Base-by-base conservation (phyloP, 192 early-diverging fungal species). In the Martensiomyces pterosporus region DNA sequence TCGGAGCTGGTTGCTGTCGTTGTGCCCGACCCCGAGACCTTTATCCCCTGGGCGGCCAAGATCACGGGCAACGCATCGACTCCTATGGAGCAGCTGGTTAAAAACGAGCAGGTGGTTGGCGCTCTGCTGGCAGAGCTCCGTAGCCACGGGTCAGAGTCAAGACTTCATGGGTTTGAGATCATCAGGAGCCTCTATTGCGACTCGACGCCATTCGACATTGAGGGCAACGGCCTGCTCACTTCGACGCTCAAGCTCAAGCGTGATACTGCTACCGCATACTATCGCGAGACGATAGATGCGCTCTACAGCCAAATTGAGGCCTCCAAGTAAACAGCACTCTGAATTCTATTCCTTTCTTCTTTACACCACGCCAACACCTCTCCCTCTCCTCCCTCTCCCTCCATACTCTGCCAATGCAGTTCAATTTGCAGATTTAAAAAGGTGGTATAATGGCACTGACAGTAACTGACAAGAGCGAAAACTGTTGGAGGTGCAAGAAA, bases 221-320 rank as follows among this genome's bases (percentile, higher is more conserved):
- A 90, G 13, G 71, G 71, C 35, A 82, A 82, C 33, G 83, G 82
- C 37, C 58, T 93, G n/a, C 57, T 91, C 21, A 90, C 91, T 1
- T 88, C 89, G 7, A 87, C 89, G 0, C 85, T 90, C 74, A 93
- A 93, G 77, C 57, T 89, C 29, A 92, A 90, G 63, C 70, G 90
- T 46, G 77, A 82, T 40, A 69, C 79, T 39, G 80, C 79, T 9
- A 78, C 79, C 63, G 59, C 69, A 18, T 44, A 61, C 14, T 89
- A 82, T 12, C 5, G 29, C 5, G 29, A 32, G 12, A 12, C 12
- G 12, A 32, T 32, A 5, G 29, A 32, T 12, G 6, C 6, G 29
- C 29, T 32, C 29, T 32, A 32, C 29, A 32, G 6, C 29, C 29
- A 32, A 32, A 5, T 32, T 12, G n/a, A n/a, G n/a, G 29, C 29